Conservation (phyloP, 257 asterid species). For the Paulownia fortunei region DNA sequence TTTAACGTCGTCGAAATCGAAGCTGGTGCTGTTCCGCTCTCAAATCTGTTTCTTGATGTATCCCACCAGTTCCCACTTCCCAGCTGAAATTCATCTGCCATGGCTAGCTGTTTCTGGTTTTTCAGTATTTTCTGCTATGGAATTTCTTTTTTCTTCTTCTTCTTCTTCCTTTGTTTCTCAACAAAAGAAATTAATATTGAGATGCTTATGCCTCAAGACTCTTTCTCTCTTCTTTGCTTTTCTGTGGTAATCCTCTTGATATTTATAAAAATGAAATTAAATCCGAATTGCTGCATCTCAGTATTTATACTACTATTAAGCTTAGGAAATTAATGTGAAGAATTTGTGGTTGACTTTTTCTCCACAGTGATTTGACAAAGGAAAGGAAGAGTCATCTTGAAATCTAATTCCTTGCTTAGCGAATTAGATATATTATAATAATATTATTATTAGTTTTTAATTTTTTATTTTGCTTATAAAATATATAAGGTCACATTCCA, state of each 20-base stretch:
- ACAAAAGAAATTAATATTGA: background rate
- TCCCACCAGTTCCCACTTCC: conserved; percentile 93
- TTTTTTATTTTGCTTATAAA: no score
- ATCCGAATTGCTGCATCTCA: conserved; percentile 47
- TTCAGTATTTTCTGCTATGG: conserved; percentile 14
- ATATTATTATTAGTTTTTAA: background rate
- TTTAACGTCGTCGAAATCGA: conserved; percentile 52
- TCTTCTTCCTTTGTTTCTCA: background rate
- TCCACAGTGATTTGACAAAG: conserved; percentile 54
- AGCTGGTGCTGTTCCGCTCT: conserved; percentile 44
- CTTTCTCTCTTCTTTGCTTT: conserved; percentile 4
- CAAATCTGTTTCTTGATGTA: conserved; percentile 55
- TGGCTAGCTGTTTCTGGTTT: conserved; percentile 23
- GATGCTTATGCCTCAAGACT: conserved; percentile 43
- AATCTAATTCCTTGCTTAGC: conserved; percentile 48
- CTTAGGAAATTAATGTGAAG: conserved; percentile 37
- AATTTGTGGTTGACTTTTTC: conserved; percentile 76
- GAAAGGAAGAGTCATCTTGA: conserved; percentile 48
- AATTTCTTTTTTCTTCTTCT: background rate
- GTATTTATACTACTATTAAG: conserved; percentile 56
- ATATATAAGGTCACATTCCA: no score
- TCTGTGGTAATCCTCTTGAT: conserved; percentile 16
- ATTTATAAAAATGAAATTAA: conserved; percentile 54
- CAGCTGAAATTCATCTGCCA: conserved; percentile 83
- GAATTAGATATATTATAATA: conserved; percentile 23